These are phyloP conservation scores for Boletus rubropictus DNA, from an alignment of 768 basidiomycete genomes.

Conservation along the genomic window DNA sequence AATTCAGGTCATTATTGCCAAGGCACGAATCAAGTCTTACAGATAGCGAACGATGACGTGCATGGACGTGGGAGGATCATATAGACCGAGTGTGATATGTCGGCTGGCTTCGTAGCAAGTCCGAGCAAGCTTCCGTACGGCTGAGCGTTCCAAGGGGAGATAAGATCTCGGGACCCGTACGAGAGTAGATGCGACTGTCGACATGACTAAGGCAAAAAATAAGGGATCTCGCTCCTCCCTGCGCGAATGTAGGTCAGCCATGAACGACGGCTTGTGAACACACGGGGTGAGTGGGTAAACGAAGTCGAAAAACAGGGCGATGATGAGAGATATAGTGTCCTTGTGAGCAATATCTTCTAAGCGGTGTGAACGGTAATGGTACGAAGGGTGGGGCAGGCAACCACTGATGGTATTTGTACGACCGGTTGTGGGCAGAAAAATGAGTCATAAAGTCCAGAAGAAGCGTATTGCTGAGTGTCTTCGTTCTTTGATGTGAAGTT, in stretches of 20 bases:
- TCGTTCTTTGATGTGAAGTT: slow-evolving; percentile 37
- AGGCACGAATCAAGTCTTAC: slow-evolving; percentile 40
- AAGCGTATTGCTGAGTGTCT: slow-evolving; percentile 37
- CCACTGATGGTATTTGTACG: slow-evolving; percentile 57
- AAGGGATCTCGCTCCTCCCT: slow-evolving; percentile 85
- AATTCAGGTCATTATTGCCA: slow-evolving; percentile 4
- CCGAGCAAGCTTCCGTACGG: slow-evolving; percentile 79
- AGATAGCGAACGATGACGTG: slow-evolving; percentile 87
- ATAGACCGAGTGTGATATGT: slow-evolving; percentile 72
- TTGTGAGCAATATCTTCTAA: slow-evolving; percentile 80
- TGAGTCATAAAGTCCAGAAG: slow-evolving; percentile 52
- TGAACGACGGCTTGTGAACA: slow-evolving; percentile 85
- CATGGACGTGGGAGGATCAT: slow-evolving; percentile 79
- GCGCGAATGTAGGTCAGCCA: slow-evolving; percentile 77
- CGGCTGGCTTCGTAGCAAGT: slow-evolving; percentile 78
- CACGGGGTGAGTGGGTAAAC: slow-evolving; percentile 89
- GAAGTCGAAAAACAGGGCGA: slow-evolving; percentile 89
- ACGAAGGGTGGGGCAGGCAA: slow-evolving; percentile 57
- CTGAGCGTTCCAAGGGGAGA: slow-evolving; percentile 77
- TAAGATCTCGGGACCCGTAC: slow-evolving; percentile 87
- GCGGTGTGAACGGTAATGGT: slow-evolving; percentile 68
- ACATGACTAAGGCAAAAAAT: slow-evolving; percentile 88
- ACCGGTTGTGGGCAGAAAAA: slow-evolving; percentile 68
- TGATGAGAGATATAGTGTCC: slow-evolving; percentile 74
- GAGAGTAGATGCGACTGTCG: slow-evolving; percentile 79